These are phyloP conservation scores for Entophlyctis luteolus DNA, from an alignment of 192 early-diverging fungal genomes.

Conservation along the genomic window DNA sequence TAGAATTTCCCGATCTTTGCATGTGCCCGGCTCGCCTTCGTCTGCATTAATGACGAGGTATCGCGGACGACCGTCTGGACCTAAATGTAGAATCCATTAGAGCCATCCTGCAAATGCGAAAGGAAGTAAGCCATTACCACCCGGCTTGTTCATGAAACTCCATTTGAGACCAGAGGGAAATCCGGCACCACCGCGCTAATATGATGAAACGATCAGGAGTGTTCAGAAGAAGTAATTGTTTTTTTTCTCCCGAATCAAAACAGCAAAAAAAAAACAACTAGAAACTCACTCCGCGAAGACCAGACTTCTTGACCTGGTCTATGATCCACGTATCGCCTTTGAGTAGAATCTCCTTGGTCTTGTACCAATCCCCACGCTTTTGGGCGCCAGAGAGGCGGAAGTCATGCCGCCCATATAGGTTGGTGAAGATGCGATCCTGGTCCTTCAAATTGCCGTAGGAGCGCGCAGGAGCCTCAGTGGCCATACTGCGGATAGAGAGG, in stretches of 20 bases:
- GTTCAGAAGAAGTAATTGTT: no score
- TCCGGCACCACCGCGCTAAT: conserved; percentile 89
- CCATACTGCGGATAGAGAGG: neutral
- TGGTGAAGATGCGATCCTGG: conserved; percentile 97
- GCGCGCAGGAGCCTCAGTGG: conserved; percentile 14
- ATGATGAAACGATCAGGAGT: conserved; percentile 17
- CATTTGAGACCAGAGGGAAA: conserved; percentile 98
- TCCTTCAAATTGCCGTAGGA: conserved; percentile 66
- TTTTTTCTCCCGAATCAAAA: neutral
- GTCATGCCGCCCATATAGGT: conserved; percentile 91
- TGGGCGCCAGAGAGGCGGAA: conserved; percentile 81
- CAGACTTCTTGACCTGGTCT: conserved; percentile 94
- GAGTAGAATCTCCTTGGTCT: conserved; percentile 94
- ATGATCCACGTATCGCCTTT: conserved; percentile 98
- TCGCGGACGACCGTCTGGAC: conserved; percentile 62
- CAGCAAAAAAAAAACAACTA: neutral
- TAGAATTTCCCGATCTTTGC: conserved; percentile 97
- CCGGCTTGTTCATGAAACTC: conserved; percentile 98
- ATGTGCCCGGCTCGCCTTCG: conserved; percentile 98
- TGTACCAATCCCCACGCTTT: conserved; percentile 98
- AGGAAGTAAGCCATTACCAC: conserved; percentile 27
- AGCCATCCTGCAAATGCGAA: neutral
- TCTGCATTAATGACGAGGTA: conserved; percentile 98
- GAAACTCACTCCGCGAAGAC: conserved; percentile 59
- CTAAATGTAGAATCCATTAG: neutral